Evolutionary conservation across 2,329 filamentous ascomycete species (phyloP), one percentile per base, ranked within the genome.

Genomic region (Delphinella strobiligena): DNA sequence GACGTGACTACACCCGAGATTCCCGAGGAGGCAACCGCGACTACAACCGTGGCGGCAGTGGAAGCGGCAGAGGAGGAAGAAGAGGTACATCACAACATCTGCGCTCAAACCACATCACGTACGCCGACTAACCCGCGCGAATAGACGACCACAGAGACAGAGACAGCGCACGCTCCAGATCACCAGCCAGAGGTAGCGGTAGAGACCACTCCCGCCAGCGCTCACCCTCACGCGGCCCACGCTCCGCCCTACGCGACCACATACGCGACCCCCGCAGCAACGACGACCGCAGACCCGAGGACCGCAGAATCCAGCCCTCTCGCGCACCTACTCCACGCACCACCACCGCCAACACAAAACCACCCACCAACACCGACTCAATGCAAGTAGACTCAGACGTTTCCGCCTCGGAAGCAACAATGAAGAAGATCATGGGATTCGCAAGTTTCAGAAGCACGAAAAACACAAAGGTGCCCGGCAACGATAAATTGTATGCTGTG

Each of bases 371-470:
- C 11, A 24, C 30, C 15, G 19, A 34, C 14, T 19, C 34, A 3
- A 38, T 37, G 34, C 24, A 42, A n/a, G 19, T 31, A 10, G 40
- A 36, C 7, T 34, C 40, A 18, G 43, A 48, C 11, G 36, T 46
- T 11, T 46, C 49, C 27, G 52, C 50, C 47, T 76, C 79, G 37
- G 68, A 82, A 55, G 75, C 72, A 40, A 74, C 75, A 44, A 89
- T 96, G 81, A 71, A 78, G 51, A 78, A 80, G 36, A 77, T 88
- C 67, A 88, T 98, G 83, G 91, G 91, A 2, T 95, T 98, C 54
- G 78, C 78, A 14, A 75, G 73, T 1, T 98, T 96, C 62, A 80
- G 78, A 42, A 79, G 77, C 17, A 96, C 91, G 15, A 93, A 96
- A 62, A 78, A 83, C 44, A 86, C 82, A 40, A 93, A 95, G 56